Evolutionary conservation across 2,329 filamentous ascomycete species (phyloP), one percentile per base, ranked within the genome.

Genomic region (Alternaria brassicicola): DNA sequence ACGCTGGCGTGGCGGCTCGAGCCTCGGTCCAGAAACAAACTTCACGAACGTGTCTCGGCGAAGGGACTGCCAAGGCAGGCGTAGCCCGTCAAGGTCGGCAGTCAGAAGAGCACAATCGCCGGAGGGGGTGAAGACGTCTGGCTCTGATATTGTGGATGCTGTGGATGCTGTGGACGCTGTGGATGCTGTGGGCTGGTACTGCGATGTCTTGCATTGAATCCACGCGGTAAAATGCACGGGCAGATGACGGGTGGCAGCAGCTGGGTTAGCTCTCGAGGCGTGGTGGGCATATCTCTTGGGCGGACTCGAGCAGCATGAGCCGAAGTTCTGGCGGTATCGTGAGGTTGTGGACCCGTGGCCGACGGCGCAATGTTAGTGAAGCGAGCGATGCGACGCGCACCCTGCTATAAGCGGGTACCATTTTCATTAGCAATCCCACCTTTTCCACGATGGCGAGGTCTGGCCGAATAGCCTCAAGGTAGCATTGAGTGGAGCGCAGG

Each of bases 321-420:
- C 55, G 55, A 54, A 42, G 49, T 54, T 54, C 28, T 47, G 51
- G 51, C 55, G 51, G 30, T 48, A 58, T 55, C 15, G 55, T 58
- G 51, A 49, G 28, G 55, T 47, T 39, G 54, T 55, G 43, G 52
- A 48, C 26, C 31, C 19, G n/a, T 58, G 21, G 46, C 45, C 55
- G 55, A 38, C 51, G 51, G 51, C 51, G 50, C 50, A 45, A 42
- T 38, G 12, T 49, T 54, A 54, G 49, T 38, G 49, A 35, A 33
- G 42, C 42, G 28, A 39, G 33, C 36, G 19, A 39, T 39, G 36
- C 36, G 36, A 39, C 36, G 6, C 30, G 7, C 28, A 36, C 43
- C 8, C 13, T 50, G 19, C 19, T 13, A 19, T 6, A 21, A 55
- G 43, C 19, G 36, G 51, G 15, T 43, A 36, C 25, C 23, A 45